Evolutionary conservation across 176 grass and related monocot genomes (phyloP).

Genomic region (Puccinellia tenuiflora): DNA sequence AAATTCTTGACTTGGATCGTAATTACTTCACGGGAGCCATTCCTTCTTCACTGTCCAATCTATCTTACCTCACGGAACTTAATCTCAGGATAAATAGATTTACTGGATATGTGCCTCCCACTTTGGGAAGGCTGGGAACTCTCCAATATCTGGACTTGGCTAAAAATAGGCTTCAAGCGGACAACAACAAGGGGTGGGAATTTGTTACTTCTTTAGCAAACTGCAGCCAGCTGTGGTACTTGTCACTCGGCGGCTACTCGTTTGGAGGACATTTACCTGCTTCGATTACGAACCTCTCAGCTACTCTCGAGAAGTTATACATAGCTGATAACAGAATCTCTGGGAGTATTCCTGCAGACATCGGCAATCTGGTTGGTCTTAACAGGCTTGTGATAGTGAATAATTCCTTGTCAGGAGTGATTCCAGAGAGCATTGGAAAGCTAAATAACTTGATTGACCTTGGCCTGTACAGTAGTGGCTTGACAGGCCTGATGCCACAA

Average conservation of each 20-base stretch:
- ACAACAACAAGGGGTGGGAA: neutral
- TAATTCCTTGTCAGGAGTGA: slow-evolving; percentile 1
- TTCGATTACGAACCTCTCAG: neutral
- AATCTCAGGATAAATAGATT: neutral
- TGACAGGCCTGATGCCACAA: slow-evolving; percentile 8
- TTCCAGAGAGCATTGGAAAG: slow-evolving; percentile 19
- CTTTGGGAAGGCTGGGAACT: neutral
- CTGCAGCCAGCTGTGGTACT: neutral
- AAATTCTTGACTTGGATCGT: neutral
- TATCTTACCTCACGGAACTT: neutral
- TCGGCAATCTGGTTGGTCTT: slow-evolving; percentile 11
- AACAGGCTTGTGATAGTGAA: neutral
- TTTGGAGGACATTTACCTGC: neutral
- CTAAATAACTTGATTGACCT: neutral
- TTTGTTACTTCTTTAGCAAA: neutral
- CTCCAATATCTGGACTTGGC: neutral
- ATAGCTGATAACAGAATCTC: neutral
- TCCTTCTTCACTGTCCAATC: neutral
- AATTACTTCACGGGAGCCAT: neutral
- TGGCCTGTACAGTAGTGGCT: neutral
- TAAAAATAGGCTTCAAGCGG: neutral
- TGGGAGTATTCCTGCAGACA: neutral
- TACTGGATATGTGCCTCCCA: neutral
- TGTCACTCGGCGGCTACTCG: neutral
- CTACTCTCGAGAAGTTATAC: neutral